Percentiles rank a stretch among this genome's conserved stretches.
These are phyloP conservation scores for Eucommia ulmoides DNA, from an alignment of 257 asterid species.

Conservation along the genomic window DNA sequence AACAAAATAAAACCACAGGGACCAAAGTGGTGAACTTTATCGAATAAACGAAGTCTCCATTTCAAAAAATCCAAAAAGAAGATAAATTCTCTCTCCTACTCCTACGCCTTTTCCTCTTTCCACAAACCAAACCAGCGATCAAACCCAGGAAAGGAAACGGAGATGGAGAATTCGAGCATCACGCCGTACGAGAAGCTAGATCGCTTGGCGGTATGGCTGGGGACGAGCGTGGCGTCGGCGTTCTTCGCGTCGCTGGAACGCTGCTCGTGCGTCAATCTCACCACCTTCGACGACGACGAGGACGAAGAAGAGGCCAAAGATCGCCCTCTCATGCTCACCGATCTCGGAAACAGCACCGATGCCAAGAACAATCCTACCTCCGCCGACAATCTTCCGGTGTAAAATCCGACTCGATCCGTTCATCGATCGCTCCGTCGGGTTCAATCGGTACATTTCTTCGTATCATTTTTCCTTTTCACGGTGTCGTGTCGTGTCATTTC, in stretches of 20 bases:
- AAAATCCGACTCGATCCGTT: too few relatives aligned
- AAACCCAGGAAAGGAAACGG: background rate
- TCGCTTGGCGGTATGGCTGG: slow-evolving; percentile 85
- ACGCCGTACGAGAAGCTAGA: slow-evolving; percentile 54
- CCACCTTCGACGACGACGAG: slow-evolving; percentile 70
- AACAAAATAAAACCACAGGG: too few relatives aligned
- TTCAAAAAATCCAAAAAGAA: background rate
- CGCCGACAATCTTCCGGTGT: slow-evolving; percentile 65
- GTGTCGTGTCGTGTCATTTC: too few relatives aligned
- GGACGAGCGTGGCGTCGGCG: slow-evolving; percentile 73
- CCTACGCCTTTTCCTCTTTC: background rate
- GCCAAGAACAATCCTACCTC: slow-evolving; percentile 20
- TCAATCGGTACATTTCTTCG: too few relatives aligned
- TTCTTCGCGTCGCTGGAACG: slow-evolving; percentile 95
- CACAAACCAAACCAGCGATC: background rate
- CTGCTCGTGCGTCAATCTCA: slow-evolving; percentile 83
- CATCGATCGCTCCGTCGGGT: too few relatives aligned
- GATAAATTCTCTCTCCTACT: background rate
- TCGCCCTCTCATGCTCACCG: slow-evolving; percentile 72
- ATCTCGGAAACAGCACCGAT: slow-evolving; percentile 22
- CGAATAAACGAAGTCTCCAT: too few relatives aligned
- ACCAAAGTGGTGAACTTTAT: too few relatives aligned
- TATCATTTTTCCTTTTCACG: too few relatives aligned
- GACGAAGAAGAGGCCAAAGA: slow-evolving; percentile 73
- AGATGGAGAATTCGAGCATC: slow-evolving; percentile 40